Conservation (phyloP, 176 grass and related monocot species). For the Urochloa ruziziensis region DNA sequence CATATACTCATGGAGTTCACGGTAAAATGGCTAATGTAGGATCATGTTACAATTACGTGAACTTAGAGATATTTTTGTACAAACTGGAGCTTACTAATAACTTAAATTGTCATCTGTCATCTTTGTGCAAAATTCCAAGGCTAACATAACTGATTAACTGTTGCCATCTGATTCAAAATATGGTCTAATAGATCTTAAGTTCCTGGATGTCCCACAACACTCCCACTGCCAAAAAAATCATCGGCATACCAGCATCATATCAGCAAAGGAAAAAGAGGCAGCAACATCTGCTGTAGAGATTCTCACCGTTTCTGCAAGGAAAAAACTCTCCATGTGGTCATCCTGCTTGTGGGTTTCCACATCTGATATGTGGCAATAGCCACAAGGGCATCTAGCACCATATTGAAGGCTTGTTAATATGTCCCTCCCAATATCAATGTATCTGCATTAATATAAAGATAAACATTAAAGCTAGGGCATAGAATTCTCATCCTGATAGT, state of each 20-base stretch:
- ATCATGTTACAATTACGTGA: neutral
- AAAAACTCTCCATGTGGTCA: conserved; percentile 99
- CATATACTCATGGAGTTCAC: neutral
- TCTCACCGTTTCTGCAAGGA: conserved; percentile 89
- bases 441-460: conserved; percentile 45
- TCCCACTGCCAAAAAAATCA: neutral
- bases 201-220: neutral
- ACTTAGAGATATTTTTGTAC: neutral
- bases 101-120: neutral
- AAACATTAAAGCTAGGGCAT: neutral
- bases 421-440: conserved; percentile 86
- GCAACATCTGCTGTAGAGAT: conserved; percentile 1
- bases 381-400: conserved; percentile 86
- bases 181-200: neutral
- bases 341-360: conserved; percentile 93
- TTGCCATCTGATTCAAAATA: neutral
- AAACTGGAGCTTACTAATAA: neutral
- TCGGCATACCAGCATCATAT: neutral
- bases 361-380: conserved; percentile 96
- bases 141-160: neutral
- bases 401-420: conserved; percentile 93
- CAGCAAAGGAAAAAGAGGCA: conserved; percentile 6
- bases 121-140: neutral
- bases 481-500: neutral
- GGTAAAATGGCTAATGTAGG: neutral